Evolutionary conservation across 2,329 filamentous ascomycete genomes (phyloP), one percentile per base, ranked within the genome.

Genomic region (Xylaria sp.): DNA sequence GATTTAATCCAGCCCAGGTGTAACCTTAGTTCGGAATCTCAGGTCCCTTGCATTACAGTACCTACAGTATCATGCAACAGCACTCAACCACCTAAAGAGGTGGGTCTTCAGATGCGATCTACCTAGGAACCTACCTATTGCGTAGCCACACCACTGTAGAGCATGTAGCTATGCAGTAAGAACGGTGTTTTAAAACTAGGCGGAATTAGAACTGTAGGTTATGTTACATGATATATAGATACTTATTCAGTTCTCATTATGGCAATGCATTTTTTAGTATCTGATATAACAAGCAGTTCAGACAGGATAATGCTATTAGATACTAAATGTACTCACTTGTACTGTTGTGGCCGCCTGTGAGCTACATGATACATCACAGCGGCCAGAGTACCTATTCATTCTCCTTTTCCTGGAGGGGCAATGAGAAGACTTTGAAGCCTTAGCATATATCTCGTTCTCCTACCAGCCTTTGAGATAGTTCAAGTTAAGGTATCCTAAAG

Each of bases 71-170:
- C 10, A 55, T 55, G 36, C 51, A 55, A 55, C 51, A 39, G 17
- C 20, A 38, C 31, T 54, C 31, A 20, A 54, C 50, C 33, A 39
- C 22, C 20, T 39, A 25, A n/a, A n/a, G 51, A 15, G 31, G 51
- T 55, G 36, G 33, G 51, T 55, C 51, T 39, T 53, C 29, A 53
- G 50, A 22, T 17, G 51, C 22, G 29, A 53, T 36, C 50, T 25
- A n/a, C n/a, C n/a, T n/a, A n/a, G n/a, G n/a, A n/a, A n/a, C n/a
- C n/a, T n/a, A n/a, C n/a, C n/a, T n/a, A n/a, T n/a, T n/a, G n/a
- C n/a, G n/a, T n/a, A 50, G 17, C 13, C 20, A 27, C 45, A 29
- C 25, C n/a, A 17, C 45, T 20, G 11, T 11, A 29, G 45, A 17
- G 29, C n/a, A 25, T 27, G 15, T 17, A 29, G 42, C 42, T 45